phyloP scores from a whole-genome alignment of 148 eudicot species.

The Linanthus parryae region DNA sequence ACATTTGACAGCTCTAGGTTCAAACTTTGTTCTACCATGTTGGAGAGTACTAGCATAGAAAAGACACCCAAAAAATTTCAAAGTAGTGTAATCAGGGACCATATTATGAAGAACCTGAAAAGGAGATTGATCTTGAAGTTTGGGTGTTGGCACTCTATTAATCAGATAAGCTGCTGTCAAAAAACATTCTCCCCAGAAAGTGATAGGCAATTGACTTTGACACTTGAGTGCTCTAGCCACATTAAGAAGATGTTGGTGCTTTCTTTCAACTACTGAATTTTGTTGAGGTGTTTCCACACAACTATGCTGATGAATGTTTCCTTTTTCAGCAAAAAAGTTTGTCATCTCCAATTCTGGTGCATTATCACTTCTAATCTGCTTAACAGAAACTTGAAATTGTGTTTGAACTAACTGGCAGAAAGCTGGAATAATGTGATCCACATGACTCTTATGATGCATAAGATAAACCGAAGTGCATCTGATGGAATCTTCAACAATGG shows the following conservation, averaged over 20 bases:
- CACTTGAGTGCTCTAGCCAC: neutral
- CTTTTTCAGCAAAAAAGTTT: neutral
- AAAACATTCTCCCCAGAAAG: neutral
- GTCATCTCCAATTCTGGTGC: neutral
- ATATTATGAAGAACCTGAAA: neutral
- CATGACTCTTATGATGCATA: neutral
- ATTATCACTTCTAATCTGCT: neutral
- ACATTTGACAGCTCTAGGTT: neutral
- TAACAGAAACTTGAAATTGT: neutral
- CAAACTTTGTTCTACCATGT: neutral
- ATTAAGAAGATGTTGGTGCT: neutral
- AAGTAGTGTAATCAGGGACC: neutral
- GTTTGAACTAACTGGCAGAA: neutral
- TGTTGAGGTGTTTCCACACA: neutral
- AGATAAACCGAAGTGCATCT: conserved; percentile 4
- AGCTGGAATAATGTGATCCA: neutral
- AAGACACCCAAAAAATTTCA: neutral
- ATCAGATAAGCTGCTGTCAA: neutral
- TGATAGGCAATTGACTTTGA: neutral
- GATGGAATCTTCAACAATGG: conserved; percentile 6
- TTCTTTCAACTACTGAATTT: neutral
- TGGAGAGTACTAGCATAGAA: neutral
- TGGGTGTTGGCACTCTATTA: neutral
- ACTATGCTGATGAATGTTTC: neutral
- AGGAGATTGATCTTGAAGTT: neutral